phyloP scores from a whole-genome alignment of 257 asterid genomes.

The Cinchona pubescens region DNA sequence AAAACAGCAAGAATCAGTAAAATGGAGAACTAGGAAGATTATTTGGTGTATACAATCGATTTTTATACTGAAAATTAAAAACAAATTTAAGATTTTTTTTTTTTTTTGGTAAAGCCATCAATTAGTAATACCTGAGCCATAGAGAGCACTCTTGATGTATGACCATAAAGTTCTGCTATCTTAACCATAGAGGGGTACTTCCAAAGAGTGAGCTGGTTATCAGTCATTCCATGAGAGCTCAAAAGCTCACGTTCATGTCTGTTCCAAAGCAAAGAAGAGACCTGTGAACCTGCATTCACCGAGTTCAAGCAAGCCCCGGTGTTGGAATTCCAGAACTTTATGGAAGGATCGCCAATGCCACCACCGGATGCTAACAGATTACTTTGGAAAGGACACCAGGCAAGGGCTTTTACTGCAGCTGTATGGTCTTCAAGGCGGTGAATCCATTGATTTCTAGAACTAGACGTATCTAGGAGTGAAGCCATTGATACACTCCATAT shows the following conservation, averaged over 20 bases:
- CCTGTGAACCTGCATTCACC: conserved; percentile 43
- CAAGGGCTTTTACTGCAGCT: conserved; percentile 41
- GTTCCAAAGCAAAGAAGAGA: conserved; percentile 48
- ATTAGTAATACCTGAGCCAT: conserved; percentile 24
- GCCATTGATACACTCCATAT: conserved; percentile 35
- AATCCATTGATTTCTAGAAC: conserved; percentile 31
- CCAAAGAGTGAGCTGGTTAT: conserved; percentile 51
- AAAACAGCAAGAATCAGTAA: not conserved
- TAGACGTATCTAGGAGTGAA: conserved; percentile 24
- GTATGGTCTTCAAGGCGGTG: conserved; percentile 33
- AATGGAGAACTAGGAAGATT: not conserved
- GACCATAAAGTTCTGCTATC: conserved; percentile 49
- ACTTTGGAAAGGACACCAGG: conserved; percentile 36
- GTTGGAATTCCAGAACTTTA: conserved; percentile 27
- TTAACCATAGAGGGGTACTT: conserved; percentile 54
- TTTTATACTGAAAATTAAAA: not conserved
- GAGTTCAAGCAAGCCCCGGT: conserved; percentile 40
- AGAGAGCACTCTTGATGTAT: conserved; percentile 22
- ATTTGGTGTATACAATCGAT: not conserved
- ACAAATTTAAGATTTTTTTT: not conserved
- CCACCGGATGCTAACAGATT: conserved; percentile 36
- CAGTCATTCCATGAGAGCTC: conserved; percentile 43
- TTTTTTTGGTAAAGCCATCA: not conserved
- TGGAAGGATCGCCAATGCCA: conserved; percentile 22
- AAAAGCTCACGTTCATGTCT: conserved; percentile 39